Conservation (phyloP, 2,329 filamentous ascomycete genomes). For the Botrytis sinoallii region DNA sequence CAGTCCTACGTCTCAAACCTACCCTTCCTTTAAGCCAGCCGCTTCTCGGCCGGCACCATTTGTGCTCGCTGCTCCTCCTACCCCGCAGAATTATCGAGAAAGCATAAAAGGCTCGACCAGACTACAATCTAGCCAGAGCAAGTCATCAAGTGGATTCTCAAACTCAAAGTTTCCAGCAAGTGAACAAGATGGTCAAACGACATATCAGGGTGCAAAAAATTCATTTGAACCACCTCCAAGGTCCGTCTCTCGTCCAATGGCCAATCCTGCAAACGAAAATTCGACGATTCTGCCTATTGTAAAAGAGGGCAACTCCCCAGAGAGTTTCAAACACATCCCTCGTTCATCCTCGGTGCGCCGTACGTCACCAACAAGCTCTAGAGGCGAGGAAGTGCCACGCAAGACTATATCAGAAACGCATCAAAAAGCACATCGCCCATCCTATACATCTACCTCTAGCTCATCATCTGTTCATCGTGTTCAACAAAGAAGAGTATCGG, state of each 20-base stretch:
- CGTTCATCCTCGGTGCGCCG: conserved; percentile 17
- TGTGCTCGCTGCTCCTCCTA: conserved; percentile 31
- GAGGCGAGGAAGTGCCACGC: conserved; percentile 21
- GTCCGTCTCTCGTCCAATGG: conserved; percentile 1
- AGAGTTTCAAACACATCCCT: neutral
- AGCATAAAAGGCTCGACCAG: conserved; percentile 12
- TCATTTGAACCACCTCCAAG: conserved; percentile 16
- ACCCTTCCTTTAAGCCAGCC: conserved; percentile 1
- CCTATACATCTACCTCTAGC: conserved; percentile 50
- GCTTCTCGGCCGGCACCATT: conserved; percentile 25
- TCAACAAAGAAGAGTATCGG: conserved; percentile 55
- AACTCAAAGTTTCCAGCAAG: conserved; percentile 3
- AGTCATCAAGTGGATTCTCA: neutral
- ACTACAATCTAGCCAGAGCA: neutral
- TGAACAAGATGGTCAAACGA: neutral
- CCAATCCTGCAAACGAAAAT: neutral
- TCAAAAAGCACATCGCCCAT: conserved; percentile 23
- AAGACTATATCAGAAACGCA: conserved; percentile 21
- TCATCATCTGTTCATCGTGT: conserved; percentile 48
- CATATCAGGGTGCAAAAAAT: neutral
- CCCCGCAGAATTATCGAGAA: conserved; percentile 24
- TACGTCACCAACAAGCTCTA: conserved; percentile 24
- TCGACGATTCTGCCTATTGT: neutral
- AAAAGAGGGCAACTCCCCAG: conserved; percentile 1
- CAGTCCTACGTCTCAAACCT: conserved; percentile 22